Conservation (phyloP, 306 rosid genomes). For the Cucurbita ficifolia region DNA sequence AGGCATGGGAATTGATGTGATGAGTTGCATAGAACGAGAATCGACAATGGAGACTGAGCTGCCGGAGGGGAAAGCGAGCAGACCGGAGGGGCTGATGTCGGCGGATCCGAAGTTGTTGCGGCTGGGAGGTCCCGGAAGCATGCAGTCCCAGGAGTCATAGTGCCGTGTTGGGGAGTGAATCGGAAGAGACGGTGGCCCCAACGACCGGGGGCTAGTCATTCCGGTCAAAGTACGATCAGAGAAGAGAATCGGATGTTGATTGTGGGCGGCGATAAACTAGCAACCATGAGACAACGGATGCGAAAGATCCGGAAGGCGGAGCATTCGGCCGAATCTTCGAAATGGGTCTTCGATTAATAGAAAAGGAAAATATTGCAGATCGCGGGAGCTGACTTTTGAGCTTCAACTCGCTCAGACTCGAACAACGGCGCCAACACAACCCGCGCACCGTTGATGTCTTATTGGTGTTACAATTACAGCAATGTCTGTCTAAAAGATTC, state of each 20-base stretch:
- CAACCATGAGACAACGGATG: not conserved
- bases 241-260: not conserved
- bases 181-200: not conserved
- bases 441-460: not conserved
- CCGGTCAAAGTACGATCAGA: not conserved
- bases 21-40: constrained; percentile 65
- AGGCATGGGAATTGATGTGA: constrained; percentile 61
- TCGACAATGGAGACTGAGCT: constrained; percentile 78
- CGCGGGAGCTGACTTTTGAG: constrained; percentile 3
- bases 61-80: constrained; percentile 77
- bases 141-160: constrained; percentile 58
- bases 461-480: not conserved
- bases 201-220: constrained; percentile 7
- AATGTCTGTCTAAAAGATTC: not conserved
- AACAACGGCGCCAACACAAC: not conserved
- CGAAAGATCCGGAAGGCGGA: not conserved
- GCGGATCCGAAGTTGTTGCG: constrained; percentile 90
- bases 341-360: not conserved
- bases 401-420: not conserved
- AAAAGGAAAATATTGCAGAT: not conserved
- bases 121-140: constrained; percentile 87
- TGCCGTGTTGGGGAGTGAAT: not conserved
- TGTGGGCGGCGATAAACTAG: not conserved
- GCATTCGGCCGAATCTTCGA: not conserved
- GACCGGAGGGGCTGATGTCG: constrained; percentile 66